Evolutionary conservation across 768 basidiomycete species (phyloP), one percentile per base, ranked within the genome.

Genomic region (Mycena chlorophos): DNA sequence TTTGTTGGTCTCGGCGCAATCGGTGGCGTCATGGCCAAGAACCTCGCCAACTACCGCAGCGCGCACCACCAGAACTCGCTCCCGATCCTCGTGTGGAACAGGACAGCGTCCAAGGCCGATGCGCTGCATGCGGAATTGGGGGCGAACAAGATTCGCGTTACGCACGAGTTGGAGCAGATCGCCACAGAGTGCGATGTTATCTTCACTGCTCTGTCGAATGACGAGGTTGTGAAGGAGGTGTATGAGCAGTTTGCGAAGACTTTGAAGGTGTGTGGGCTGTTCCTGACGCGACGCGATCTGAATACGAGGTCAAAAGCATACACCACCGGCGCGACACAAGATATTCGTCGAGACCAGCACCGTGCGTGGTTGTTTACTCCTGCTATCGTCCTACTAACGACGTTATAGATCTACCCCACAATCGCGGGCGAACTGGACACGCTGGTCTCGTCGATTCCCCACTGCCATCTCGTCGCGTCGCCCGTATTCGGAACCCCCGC

Each of bases 261-360:
- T 4, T 75, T 92, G 6, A 76, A 77, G 70, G 89, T 86, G 65
- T 52, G 71, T 51, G 51, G 26, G 10, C 14, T 51, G 45, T 31
- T 13, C 29, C n/a, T 25, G 27, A 20, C 47, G 51, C 45, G 29
- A 28, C 19, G 23, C 12, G 17, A n/a, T 28, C 60, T 56, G 58
- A 37, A 30, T 49, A 34, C 64, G n/a, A n/a, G n/a, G n/a, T n/a
- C n/a, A n/a, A n/a, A n/a, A 74, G 84, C 74, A 65, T 65, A 62
- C 65, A 20, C 75, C 78, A 27, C 75, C 80, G 1, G 66, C 75
- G 5, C 77, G 72, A 65, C 69, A 75, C 61, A 93, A 86, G 68
- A 88, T 91, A 43, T 92, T 94, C 60, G 86, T 93, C 28, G 92
- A 95, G 62, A 91, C 88, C 13, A 86, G 85, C 71, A 95, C 92